These are phyloP conservation scores for Heterobasidion occidentale DNA, from an alignment of 1,284 basidiomycete genomes.

Conservation along the genomic window DNA sequence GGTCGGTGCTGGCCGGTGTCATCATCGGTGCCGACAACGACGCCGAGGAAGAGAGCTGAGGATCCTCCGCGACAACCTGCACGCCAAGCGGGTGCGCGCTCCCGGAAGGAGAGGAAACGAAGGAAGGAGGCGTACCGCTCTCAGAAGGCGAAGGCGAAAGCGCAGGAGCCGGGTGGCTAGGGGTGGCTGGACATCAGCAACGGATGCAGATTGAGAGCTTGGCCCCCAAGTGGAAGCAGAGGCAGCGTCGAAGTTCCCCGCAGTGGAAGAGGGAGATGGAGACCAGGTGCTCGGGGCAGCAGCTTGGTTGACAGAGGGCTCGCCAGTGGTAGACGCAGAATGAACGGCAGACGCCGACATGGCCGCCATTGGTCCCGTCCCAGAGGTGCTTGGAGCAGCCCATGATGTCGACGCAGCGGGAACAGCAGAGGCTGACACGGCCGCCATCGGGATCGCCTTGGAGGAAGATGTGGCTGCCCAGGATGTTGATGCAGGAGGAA, in stretches of 20 bases:
- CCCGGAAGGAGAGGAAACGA: constrained; percentile 12
- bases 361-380: not conserved
- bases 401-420: not conserved
- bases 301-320: not conserved
- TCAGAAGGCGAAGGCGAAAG: not conserved
- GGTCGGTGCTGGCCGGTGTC: constrained; percentile 30
- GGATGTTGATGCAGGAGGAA: no score
- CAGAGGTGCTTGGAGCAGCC: not conserved
- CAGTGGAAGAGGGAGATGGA: not conserved
- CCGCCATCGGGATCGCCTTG: no score
- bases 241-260: not conserved
- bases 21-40: constrained; percentile 9
- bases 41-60: not conserved
- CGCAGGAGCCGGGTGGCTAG: not conserved
- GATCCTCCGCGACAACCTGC: constrained; percentile 8
- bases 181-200: not conserved
- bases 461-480: no score
- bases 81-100: constrained; percentile 6
- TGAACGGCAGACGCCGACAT: not conserved
- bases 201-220: not conserved
- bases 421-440: no score
- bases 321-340: not conserved
- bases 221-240: not conserved
- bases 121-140: constrained; percentile 7
- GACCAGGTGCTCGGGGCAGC: constrained; percentile 4